phyloP scores from a whole-genome alignment of 2,329 filamentous ascomycete genomes.

The Pestalotiopsis sp. region DNA sequence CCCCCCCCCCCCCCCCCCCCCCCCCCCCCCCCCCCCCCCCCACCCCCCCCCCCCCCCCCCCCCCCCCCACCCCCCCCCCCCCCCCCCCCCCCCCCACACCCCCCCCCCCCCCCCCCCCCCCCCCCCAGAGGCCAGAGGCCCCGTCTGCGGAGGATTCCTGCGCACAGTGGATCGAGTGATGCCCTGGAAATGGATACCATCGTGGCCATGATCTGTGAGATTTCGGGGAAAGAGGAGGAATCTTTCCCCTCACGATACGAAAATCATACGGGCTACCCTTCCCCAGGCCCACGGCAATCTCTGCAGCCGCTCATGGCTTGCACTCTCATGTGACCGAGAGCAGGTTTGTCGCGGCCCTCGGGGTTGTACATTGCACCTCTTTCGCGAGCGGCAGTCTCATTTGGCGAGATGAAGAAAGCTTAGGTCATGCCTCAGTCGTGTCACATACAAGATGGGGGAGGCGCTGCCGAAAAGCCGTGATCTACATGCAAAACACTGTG shows the following conservation, averaged over 20 bases:
- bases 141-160: not conserved
- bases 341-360: not conserved
- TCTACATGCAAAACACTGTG: not conserved
- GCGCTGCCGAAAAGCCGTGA: not conserved
- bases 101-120: no score
- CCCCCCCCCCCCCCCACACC: not conserved
- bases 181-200: not conserved
- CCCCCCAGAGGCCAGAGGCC: not conserved
- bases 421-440: conserved; percentile 5
- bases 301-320: conserved; percentile 18
- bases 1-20: not conserved
- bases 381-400: not conserved
- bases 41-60: not conserved
- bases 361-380: not conserved
- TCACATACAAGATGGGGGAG: conserved; percentile 9
- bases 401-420: conserved; percentile 5
- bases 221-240: conserved; percentile 14
- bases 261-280: conserved; percentile 21
- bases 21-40: not conserved
- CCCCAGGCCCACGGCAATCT: conserved; percentile 12
- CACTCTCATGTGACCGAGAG: not conserved
- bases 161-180: no score
- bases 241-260: conserved; percentile 15
- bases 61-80: not conserved
- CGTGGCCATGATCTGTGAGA: not conserved